Evolutionary conservation across 164 flowering plant species (phyloP).

Genomic region (Kingdonia uniflora): DNA sequence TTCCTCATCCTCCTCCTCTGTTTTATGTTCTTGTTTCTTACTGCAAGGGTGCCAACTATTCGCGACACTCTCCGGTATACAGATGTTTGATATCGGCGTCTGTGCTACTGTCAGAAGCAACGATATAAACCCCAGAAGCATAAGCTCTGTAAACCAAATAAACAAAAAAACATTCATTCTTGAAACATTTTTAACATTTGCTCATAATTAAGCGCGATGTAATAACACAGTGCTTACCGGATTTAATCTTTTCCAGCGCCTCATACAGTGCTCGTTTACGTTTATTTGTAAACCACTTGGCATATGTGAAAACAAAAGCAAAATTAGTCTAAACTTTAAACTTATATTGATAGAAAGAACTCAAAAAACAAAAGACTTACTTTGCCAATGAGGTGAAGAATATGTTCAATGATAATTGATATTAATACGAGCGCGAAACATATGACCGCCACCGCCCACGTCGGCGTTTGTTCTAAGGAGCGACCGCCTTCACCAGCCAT

Average conservation of each 20-base stretch:
- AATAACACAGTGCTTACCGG: constrained; percentile 42
- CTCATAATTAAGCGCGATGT: too few relatives aligned
- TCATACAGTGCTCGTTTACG: constrained; percentile 47
- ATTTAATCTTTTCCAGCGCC: constrained; percentile 55
- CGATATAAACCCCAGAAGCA: constrained; percentile 67
- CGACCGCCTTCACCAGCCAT: constrained; percentile 34
- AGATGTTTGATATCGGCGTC: constrained; percentile 27
- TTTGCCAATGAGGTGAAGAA: constrained; percentile 52
- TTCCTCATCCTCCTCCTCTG: background rate
- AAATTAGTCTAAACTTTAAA: background rate
- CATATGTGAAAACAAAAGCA: background rate
- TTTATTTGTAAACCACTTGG: constrained; percentile 49
- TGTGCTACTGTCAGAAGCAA: constrained; percentile 41
- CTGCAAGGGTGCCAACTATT: constrained; percentile 44
- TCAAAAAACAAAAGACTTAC: constrained; percentile 16
- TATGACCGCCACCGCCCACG: constrained; percentile 78
- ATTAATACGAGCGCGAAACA: constrained; percentile 44
- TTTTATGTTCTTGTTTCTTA: constrained; percentile 19
- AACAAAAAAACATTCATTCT: too few relatives aligned
- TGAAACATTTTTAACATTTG: too few relatives aligned
- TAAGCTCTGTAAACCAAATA: constrained; percentile 53
- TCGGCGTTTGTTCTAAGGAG: constrained; percentile 61
- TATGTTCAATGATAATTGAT: constrained; percentile 56
- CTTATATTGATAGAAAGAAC: background rate
- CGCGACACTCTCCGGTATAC: constrained; percentile 28